Conservation (phyloP, 1,284 basidiomycete species). For the Ustilago xerochloae region DNA sequence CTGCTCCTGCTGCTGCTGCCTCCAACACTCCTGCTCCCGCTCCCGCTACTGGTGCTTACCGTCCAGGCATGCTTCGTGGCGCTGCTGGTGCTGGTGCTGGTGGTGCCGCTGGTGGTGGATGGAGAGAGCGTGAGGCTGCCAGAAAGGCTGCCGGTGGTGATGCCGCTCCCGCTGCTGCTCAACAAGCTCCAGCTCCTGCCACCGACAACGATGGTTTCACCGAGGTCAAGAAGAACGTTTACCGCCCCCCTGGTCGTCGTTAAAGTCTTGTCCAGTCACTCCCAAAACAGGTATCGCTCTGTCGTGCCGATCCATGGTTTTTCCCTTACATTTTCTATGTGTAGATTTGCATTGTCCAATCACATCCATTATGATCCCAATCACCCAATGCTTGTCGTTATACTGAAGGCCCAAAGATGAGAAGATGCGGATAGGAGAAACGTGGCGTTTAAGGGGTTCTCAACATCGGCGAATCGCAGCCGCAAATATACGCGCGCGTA, state of each 20-base stretch:
- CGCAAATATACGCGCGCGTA: no score
- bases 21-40: conserved; percentile 17
- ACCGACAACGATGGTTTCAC: conserved; percentile 53
- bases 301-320: neutral
- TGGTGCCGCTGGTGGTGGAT: conserved; percentile 13
- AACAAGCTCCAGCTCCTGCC: conserved; percentile 17
- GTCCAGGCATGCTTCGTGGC: conserved; percentile 40
- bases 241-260: conserved; percentile 47
- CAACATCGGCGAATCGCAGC: no score
- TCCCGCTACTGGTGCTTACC: conserved; percentile 31
- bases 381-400: no score
- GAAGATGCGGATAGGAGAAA: no score
- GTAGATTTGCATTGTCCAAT: no score
- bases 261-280: neutral
- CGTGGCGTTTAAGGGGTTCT: no score
- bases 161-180: conserved; percentile 17
- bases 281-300: no score
- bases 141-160: conserved; percentile 43
- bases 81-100: conserved; percentile 18
- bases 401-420: no score
- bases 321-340: no score
- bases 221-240: conserved; percentile 47
- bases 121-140: conserved; percentile 50
- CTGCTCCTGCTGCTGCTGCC: conserved; percentile 26
- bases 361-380: no score